phyloP scores from a whole-genome alignment of 768 basidiomycete genomes.

The Mycena vulgaris region DNA sequence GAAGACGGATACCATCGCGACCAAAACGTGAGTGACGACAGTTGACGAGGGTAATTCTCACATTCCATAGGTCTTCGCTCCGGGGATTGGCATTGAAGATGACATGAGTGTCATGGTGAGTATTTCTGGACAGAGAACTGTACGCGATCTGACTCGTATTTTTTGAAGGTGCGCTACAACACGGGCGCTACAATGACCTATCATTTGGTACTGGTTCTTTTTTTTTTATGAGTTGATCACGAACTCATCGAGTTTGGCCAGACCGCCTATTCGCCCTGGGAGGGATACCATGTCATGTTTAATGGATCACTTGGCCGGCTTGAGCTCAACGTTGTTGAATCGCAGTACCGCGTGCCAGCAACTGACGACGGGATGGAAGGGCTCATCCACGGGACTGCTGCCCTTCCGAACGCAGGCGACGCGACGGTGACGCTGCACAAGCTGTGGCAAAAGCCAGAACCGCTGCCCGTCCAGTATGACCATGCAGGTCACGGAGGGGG shows the following conservation, averaged over 20 bases:
- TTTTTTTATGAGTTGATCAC: neutral
- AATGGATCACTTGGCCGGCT: slow-evolving; percentile 67
- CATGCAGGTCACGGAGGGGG: slow-evolving; percentile 65
- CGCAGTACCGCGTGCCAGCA: slow-evolving; percentile 50
- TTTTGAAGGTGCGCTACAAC: slow-evolving; percentile 54
- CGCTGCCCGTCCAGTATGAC: slow-evolving; percentile 58
- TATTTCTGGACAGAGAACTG: neutral
- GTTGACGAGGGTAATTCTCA: neutral
- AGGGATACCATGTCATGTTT: slow-evolving; percentile 68
- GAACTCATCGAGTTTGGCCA: slow-evolving; percentile 20
- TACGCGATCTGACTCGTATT: neutral
- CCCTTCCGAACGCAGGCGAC: slow-evolving; percentile 60
- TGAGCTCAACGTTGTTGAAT: slow-evolving; percentile 67
- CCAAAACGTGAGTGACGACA: slow-evolving; percentile 55
- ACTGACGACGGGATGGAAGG: slow-evolving; percentile 50
- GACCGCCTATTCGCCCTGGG: slow-evolving; percentile 62
- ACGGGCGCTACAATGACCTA: slow-evolving; percentile 67
- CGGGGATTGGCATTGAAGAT: slow-evolving; percentile 65
- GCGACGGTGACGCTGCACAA: slow-evolving; percentile 60
- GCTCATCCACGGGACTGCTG: slow-evolving; percentile 53
- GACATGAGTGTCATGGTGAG: slow-evolving; percentile 62
- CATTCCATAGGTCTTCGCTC: slow-evolving; percentile 53
- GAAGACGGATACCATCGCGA: slow-evolving; percentile 67
- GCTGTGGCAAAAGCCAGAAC: slow-evolving; percentile 59
- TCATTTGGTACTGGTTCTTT: slow-evolving; percentile 56